Evolutionary conservation across 768 basidiomycete genomes (phyloP).

Genomic region (Boletus edulis): DNA sequence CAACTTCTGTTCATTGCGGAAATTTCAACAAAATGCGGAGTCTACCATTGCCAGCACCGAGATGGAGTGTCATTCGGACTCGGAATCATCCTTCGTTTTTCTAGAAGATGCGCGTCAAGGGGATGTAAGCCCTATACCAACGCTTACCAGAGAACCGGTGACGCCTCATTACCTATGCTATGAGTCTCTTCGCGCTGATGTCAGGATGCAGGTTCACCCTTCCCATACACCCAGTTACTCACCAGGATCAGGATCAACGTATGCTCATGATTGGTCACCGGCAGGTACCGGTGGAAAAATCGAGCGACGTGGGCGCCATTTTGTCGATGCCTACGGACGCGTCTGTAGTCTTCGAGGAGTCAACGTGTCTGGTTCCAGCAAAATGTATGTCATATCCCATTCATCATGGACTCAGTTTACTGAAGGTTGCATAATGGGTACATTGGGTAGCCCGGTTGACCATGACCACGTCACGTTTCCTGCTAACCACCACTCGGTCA

Average conservation of each 20-base stretch:
- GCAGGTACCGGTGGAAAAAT: slow-evolving; percentile 55
- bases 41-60: neutral
- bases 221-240: slow-evolving; percentile 42
- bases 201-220: slow-evolving; percentile 40
- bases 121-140: neutral
- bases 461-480: slow-evolving; percentile 70
- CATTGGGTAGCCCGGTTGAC: slow-evolving; percentile 55
- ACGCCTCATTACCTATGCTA: neutral
- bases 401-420: slow-evolving; percentile 20
- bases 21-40: neutral
- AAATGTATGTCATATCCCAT: slow-evolving; percentile 51
- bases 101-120: slow-evolving; percentile 29
- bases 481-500: slow-evolving; percentile 57
- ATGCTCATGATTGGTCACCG: slow-evolving; percentile 73
- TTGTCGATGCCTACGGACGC: slow-evolving; percentile 77
- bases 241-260: slow-evolving; percentile 48
- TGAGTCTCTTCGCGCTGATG: neutral
- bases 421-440: neutral
- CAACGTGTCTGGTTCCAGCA: slow-evolving; percentile 80
- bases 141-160: slow-evolving; percentile 4
- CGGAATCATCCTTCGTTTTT: slow-evolving; percentile 50
- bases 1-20: slow-evolving; percentile 13
- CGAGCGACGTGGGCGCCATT: slow-evolving; percentile 68
- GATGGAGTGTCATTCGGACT: slow-evolving; percentile 31
- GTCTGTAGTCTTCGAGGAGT: slow-evolving; percentile 82